Evolutionary conservation across 1,284 basidiomycete genomes (phyloP), one percentile per base, ranked within the genome.

Genomic region (Lentinus polychrous): DNA sequence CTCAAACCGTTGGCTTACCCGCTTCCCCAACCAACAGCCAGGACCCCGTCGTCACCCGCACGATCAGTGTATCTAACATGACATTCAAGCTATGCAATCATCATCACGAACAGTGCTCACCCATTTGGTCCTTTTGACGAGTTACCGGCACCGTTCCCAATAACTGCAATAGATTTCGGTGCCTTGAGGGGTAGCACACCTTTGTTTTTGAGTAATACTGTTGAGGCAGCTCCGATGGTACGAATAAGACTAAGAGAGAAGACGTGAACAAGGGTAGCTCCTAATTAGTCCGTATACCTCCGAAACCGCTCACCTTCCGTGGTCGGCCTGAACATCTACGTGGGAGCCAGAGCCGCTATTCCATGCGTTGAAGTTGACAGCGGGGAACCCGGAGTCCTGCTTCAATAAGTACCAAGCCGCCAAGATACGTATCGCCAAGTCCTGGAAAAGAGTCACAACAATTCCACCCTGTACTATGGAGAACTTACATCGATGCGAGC

Each of bases 161-260:
- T 72, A 18, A 88, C 66, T 0, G 70, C 80, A 44, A 87, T 73
- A 3, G 68, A 70, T 53, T 67, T 67, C 0, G 76, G 76, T 15
- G 65, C 66, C 1, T 66, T 69, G n/a, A 89, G 65, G 1, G 87
- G 87, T 0, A 91, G 68, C 1, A 69, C 66, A 37, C 74, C 69
- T 1, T 59, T 60, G 62, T 91, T 91, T 70, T 91, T 91, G 44
- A 91, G 71, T 20, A 93, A 67, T 6, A 91, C 81, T 1, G 80
- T 83, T 0, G 81, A 82, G 0, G 84, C 80, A 0, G 75, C 75
- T n/a, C 78, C 86, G 35, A 90, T 80, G 43, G 78, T 68, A 8
- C 83, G 75, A 35, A 87, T 83, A 11, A 84, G 54, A 38, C 78
- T 83, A 45, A 10, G 11, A 5, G 7, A 33, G 56, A 43, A 42